Conservation (phyloP, 2,329 filamentous ascomycete species). For the Elsinoe arachidis region DNA sequence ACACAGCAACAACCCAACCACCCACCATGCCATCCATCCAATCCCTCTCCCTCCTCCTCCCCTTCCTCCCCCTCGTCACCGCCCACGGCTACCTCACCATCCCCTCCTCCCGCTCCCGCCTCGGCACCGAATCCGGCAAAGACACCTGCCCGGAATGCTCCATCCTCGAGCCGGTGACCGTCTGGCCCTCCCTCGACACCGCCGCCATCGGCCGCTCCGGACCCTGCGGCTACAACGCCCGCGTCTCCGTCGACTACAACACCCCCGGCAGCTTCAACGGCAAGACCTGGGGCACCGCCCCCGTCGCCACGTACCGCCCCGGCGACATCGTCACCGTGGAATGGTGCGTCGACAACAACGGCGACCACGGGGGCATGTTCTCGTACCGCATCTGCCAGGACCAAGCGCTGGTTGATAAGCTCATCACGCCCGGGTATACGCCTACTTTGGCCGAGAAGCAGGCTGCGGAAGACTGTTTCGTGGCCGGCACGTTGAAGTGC, state of each 20-base stretch:
- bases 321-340: background rate
- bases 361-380: conserved; percentile 11
- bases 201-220: conserved; percentile 10
- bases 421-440: background rate
- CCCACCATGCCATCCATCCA: background rate
- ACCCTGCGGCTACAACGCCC: conserved; percentile 11
- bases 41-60: background rate
- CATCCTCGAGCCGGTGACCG: conserved; percentile 6
- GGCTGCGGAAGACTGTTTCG: conserved; percentile 8
- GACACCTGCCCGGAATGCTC: conserved; percentile 9
- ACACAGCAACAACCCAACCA: background rate
- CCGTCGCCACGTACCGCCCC: background rate
- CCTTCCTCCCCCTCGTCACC: background rate
- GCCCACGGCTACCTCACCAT: conserved; percentile 10
- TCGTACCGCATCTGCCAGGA: conserved; percentile 5
- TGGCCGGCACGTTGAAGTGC: conserved; percentile 6
- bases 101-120: background rate
- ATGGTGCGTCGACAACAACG: conserved; percentile 10
- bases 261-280: conserved; percentile 7
- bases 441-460: background rate
- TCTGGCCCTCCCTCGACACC: conserved; percentile 2
- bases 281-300: background rate
- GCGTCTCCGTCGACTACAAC: conserved; percentile 6
- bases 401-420: conserved; percentile 5
- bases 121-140: conserved; percentile 9